Base-by-base conservation (phyloP, 352 stramenopile species). In the Phytophthora tentaculata region DNA sequence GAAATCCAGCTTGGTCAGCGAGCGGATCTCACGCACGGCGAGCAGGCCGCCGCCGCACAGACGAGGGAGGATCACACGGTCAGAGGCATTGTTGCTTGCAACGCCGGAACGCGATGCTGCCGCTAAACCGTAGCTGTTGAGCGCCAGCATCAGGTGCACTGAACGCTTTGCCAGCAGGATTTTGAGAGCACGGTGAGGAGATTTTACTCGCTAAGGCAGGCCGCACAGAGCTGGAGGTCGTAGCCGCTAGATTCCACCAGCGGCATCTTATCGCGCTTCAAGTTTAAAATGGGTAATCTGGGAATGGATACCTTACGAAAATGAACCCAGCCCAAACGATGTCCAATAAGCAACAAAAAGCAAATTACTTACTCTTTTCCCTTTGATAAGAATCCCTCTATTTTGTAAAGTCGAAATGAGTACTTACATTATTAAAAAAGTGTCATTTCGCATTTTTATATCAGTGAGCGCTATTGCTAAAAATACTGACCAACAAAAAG, bases 1-100 rank as follows among this genome's bases (percentile, higher is more conserved):
- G 50, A 86, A 51, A 43, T 89, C 80, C 26, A 88, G 49, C 64
- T 88, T 91, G 24, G 61, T 67, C 35, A 91, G 74, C 52, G 80
- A 90, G 10, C 75, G 79, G 17, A 65, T 69, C 28, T 71, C 69
- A 12, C 70, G 69, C 2, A 73, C 57, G 1, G 68, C 71, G 12
- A 75, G 64, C 3, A 75, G 70, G 5, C 69, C 72, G 19, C 73
- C 50, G 28, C 66, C 69, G 13, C 64, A 71, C 19, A 89, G 76
- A 16, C 76, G 70, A 1, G 81, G 81, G 28, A 88, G 77, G 28
- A 69, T 72, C 47, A 86, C 72, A 41, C 64, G 69, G 23, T 63
- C 55, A 10, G 61, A 12, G 22, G 29, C 47, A 41, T 47, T 64
- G 29, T 47, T 44, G 32, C 29, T 50, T 10, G 10, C 52, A 28